Evolutionary conservation across 257 asterid species (phyloP).

Genomic region (Solanum tacnaense): DNA sequence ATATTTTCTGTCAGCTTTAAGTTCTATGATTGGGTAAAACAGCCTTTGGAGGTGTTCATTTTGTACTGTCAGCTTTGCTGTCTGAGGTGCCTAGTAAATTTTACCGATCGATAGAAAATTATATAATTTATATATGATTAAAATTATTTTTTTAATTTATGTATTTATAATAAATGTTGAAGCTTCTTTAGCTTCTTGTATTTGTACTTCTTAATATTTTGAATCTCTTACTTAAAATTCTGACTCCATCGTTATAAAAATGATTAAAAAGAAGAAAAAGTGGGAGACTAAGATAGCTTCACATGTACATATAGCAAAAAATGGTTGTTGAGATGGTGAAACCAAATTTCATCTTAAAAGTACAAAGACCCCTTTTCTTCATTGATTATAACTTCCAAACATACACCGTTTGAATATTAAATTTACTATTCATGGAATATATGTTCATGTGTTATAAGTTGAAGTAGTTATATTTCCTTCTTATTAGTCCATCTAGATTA

Average conservation of each 20-base stretch:
- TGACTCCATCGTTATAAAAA: neutral
- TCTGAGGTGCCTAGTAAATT: neutral
- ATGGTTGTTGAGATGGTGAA: neutral
- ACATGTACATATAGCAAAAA: neutral
- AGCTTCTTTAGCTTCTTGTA: no score
- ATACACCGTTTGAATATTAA: neutral
- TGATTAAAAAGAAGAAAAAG: neutral
- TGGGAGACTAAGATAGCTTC: neutral
- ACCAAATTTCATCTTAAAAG: neutral
- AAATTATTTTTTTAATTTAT: no score
- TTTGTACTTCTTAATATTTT: no score
- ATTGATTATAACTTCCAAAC: neutral
- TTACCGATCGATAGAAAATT: fast-evolving
- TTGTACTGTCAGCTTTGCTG: neutral
- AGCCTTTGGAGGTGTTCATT: neutral
- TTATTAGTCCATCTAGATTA: neutral
- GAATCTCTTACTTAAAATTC: no score
- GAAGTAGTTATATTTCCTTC: neutral
- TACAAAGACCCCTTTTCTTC: neutral
- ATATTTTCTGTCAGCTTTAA: neutral
- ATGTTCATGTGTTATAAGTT: neutral
- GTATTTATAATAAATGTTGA: no score
- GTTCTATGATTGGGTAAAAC: neutral
- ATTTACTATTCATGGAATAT: neutral
- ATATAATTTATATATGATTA: no score